Evolutionary conservation across 2,329 filamentous ascomycete species (phyloP).

Genomic region (Sarocladium kiliense): DNA sequence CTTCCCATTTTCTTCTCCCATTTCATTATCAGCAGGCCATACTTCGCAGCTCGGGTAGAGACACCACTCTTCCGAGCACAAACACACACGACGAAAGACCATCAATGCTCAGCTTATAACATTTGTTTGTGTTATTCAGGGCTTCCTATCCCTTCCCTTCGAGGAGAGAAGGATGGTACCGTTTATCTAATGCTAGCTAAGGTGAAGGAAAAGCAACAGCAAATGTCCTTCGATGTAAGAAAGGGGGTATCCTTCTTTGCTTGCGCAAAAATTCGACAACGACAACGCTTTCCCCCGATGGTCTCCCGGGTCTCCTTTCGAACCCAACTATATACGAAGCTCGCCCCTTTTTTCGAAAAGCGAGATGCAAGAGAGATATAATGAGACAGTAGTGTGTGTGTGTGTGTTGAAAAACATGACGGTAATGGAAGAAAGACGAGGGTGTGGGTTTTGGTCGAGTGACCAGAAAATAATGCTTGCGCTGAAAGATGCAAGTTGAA

Average conservation of each 20-base stretch:
- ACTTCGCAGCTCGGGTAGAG: no score
- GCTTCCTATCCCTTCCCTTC: not conserved
- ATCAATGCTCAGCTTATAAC: not conserved
- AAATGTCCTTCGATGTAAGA: not conserved
- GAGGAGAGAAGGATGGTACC: not conserved
- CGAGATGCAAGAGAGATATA: not conserved
- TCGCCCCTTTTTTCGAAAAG: not conserved
- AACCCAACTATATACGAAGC: not conserved
- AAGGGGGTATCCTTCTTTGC: constrained; percentile 6
- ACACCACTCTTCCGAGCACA: no score
- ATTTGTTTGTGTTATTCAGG: constrained; percentile 6
- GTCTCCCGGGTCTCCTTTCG: not conserved
- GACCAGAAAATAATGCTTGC: not conserved
- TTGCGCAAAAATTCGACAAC: not conserved
- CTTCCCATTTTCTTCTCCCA: no score
- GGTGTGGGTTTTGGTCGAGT: not conserved
- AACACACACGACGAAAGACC: no score
- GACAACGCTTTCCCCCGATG: not conserved
- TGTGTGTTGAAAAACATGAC: not conserved
- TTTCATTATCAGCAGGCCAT: no score
- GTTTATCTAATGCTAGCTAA: not conserved
- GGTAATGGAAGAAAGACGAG: not conserved
- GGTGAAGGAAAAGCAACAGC: not conserved
- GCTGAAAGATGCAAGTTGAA: not conserved
- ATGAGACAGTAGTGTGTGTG: not conserved